Percentiles rank a stretch among this genome's conserved stretches.
Conservation (phyloP, 305 asterid genomes). For the Fraxinus angustifolia region DNA sequence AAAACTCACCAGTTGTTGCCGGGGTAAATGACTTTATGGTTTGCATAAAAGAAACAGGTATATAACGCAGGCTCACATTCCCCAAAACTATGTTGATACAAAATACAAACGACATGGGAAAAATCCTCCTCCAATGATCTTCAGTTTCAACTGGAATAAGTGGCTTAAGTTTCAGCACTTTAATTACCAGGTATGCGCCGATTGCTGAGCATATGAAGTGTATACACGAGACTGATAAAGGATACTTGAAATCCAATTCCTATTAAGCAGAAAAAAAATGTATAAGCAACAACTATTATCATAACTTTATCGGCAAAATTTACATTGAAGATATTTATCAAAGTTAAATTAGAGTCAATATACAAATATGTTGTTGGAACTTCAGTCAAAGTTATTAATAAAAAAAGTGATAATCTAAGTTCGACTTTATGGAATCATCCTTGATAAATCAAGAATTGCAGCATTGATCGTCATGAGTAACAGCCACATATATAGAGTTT, state of each 20-base stretch:
- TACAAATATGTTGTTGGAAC: background rate
- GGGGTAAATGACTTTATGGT: conserved; percentile 91
- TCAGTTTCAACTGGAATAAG: conserved; percentile 72
- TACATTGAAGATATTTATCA: background rate
- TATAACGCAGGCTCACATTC: conserved; percentile 72
- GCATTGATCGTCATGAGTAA: background rate
- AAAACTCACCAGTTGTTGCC: conserved; percentile 73
- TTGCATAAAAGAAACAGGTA: conserved; percentile 94
- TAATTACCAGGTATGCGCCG: conserved; percentile 73
- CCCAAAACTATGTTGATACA: conserved; percentile 83
- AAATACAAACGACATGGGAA: conserved; percentile 85
- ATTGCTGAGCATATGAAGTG: conserved; percentile 80
- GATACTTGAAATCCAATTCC: conserved; percentile 89
- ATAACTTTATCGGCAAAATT: background rate
- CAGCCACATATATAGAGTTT: background rate
- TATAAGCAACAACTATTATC: background rate
- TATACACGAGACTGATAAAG: conserved; percentile 74
- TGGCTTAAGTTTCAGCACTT: conserved; percentile 80
- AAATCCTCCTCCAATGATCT: conserved; percentile 90
- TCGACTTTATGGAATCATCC: background rate
- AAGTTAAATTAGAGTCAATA: background rate
- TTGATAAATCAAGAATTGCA: background rate
- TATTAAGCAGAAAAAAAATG: conserved; percentile 40
- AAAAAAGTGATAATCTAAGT: background rate
- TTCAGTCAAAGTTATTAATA: background rate